A percentile compares a stretch with the other conserved stretches of the same genome.
phyloP scores from a whole-genome alignment of 257 asterid species.

The Solanum tarapatanum region DNA sequence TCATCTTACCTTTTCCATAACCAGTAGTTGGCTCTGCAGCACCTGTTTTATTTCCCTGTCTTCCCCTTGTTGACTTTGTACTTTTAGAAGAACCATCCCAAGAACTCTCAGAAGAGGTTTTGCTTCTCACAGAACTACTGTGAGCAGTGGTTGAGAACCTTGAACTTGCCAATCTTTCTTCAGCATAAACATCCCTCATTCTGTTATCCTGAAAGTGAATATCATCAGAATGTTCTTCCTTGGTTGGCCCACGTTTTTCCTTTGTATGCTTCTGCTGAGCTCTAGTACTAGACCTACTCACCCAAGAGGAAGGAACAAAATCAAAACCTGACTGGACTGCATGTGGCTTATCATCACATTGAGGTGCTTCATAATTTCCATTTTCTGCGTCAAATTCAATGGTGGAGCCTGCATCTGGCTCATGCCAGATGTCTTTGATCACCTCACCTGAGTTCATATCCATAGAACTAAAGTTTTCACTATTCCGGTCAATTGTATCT shows the following conservation, averaged over 20 bases:
- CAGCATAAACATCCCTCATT: slow-evolving; percentile 41
- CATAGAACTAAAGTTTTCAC: slow-evolving; percentile 39
- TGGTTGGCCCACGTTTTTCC: slow-evolving; percentile 45
- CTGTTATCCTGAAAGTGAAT: slow-evolving; percentile 40
- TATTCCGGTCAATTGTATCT: slow-evolving; percentile 39
- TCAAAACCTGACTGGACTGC: slow-evolving; percentile 31
- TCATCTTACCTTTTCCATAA: slow-evolving; percentile 49
- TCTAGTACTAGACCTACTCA: slow-evolving; percentile 29
- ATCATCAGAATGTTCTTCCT: slow-evolving; percentile 37
- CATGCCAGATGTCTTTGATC: slow-evolving; percentile 49
- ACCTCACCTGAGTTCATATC: slow-evolving; percentile 44
- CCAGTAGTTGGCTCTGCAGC: slow-evolving; percentile 17
- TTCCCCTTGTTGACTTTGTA: slow-evolving; percentile 23
- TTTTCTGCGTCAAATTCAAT: slow-evolving; percentile 36
- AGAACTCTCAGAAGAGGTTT: slow-evolving; percentile 38
- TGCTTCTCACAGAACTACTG: slow-evolving; percentile 28
- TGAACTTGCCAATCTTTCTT: slow-evolving; percentile 38
- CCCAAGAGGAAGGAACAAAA: slow-evolving; percentile 52
- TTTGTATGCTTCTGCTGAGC: slow-evolving; percentile 42
- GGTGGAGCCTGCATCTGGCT: slow-evolving; percentile 39
- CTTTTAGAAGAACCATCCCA: slow-evolving; percentile 36
- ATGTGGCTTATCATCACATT: slow-evolving; percentile 30
- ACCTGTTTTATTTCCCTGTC: slow-evolving; percentile 26
- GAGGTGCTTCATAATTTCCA: slow-evolving; percentile 30
- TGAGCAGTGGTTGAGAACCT: slow-evolving; percentile 33